Evolutionary conservation across 108 stramenopile genomes (phyloP).

Genomic region (Thalassiosira profunda): DNA sequence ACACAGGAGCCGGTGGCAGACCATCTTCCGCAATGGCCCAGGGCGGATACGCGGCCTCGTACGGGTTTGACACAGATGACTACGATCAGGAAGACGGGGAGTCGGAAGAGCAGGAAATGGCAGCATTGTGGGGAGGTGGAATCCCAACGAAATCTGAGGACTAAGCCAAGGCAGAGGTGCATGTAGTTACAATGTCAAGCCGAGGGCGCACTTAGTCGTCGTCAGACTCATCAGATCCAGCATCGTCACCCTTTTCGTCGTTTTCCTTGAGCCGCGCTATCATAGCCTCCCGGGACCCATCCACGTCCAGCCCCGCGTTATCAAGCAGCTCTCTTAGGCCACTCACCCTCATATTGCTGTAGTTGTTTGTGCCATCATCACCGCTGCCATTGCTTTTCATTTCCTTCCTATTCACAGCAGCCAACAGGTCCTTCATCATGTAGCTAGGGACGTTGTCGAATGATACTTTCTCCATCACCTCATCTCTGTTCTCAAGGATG

Average conservation of each 20-base stretch:
- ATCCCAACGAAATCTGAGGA: slow-evolving; percentile 42
- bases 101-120: slow-evolving; percentile 47
- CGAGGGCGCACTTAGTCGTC: too few species aligned
- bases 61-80: slow-evolving; percentile 48
- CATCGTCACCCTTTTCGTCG: too few species aligned
- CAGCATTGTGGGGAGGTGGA: slow-evolving; percentile 58
- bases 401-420: not conserved
- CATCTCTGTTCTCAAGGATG: slow-evolving; percentile 8
- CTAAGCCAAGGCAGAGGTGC: not conserved
- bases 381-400: not conserved
- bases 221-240: too few species aligned
- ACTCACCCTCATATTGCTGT: too few species aligned
- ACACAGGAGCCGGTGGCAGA: not conserved
- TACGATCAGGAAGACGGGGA: slow-evolving; percentile 27
- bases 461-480: not conserved
- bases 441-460: not conserved
- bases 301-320: too few species aligned
- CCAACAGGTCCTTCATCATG: not conserved
- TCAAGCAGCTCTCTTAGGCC: too few species aligned
- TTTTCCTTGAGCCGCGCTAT: too few species aligned
- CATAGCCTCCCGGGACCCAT: too few species aligned
- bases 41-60: slow-evolving; percentile 53
- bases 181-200: too few species aligned
- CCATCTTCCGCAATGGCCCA: slow-evolving; percentile 15
- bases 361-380: too few species aligned